Conservation (phyloP, 257 asterid species). For the Solanum dulcamara region DNA sequence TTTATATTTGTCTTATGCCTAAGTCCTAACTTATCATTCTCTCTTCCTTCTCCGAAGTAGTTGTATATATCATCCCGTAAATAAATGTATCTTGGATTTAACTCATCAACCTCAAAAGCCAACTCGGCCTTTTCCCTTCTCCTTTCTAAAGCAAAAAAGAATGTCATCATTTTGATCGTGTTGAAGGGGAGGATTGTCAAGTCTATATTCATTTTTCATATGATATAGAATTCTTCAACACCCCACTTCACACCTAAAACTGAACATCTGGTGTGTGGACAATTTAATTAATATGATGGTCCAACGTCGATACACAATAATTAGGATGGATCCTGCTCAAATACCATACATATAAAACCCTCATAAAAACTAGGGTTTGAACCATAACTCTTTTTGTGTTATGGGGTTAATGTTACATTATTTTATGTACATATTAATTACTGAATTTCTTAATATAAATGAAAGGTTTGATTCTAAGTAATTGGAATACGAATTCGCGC, state of each 20-base stretch:
- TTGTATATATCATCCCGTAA: no score
- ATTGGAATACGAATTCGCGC: background rate
- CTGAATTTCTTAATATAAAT: background rate
- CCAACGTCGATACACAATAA: background rate
- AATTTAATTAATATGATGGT: background rate
- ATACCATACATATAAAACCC: background rate
- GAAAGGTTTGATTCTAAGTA: background rate
- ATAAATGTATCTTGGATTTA: background rate
- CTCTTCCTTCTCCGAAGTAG: no score
- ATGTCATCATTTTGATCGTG: no score
- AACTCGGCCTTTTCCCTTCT: no score
- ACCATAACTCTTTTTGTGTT: background rate
- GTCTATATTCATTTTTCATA: no score
- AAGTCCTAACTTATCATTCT: background rate
- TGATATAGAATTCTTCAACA: no score
- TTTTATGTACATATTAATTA: background rate
- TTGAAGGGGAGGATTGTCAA: no score
- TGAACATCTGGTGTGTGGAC: background rate
- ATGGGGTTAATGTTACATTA: background rate
- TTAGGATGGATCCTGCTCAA: background rate
- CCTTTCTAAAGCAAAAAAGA: no score
- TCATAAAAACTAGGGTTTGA: background rate
- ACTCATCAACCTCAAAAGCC: no score
- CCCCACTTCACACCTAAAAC: background rate
- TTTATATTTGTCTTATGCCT: accelerated